These are phyloP conservation scores for Tolypocladium tundrense DNA, from an alignment of 2,329 filamentous ascomycete species.

Conservation along the genomic window DNA sequence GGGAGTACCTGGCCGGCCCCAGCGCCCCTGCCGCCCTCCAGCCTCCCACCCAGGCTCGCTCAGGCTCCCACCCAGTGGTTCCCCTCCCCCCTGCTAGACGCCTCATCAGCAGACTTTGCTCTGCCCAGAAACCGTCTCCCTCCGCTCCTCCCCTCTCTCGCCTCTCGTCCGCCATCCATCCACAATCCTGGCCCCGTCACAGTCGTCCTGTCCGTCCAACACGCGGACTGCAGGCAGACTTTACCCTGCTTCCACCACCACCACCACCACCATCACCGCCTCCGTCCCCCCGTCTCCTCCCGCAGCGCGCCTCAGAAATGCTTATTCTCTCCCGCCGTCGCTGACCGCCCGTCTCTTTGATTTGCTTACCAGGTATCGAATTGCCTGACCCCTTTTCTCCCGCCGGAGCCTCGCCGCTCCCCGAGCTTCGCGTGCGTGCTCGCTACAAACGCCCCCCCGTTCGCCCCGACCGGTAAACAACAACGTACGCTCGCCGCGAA, in stretches of 20 bases:
- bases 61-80: neutral
- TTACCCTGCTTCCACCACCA: neutral
- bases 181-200: neutral
- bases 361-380: conserved; percentile 4
- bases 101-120: conserved; percentile 11
- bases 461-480: conserved; percentile 5
- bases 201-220: neutral
- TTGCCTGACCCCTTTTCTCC: conserved; percentile 6
- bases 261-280: neutral
- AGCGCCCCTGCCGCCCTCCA: conserved; percentile 2
- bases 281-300: neutral
- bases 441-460: neutral
- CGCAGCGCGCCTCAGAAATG: conserved; percentile 9
- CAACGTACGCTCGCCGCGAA: neutral
- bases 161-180: neutral
- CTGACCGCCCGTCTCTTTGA: conserved; percentile 9
- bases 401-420: conserved; percentile 8
- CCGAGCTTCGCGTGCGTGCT: conserved; percentile 7
- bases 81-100: conserved; percentile 5
- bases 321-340: conserved; percentile 9
- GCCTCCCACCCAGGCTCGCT: neutral
- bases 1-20: neutral
- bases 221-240: neutral
- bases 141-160: neutral
- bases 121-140: conserved; percentile 6